Percentiles rank a stretch among this genome's conserved stretches.
phyloP scores from a whole-genome alignment of 257 asterid genomes.

The Solanum stenotomum region DNA sequence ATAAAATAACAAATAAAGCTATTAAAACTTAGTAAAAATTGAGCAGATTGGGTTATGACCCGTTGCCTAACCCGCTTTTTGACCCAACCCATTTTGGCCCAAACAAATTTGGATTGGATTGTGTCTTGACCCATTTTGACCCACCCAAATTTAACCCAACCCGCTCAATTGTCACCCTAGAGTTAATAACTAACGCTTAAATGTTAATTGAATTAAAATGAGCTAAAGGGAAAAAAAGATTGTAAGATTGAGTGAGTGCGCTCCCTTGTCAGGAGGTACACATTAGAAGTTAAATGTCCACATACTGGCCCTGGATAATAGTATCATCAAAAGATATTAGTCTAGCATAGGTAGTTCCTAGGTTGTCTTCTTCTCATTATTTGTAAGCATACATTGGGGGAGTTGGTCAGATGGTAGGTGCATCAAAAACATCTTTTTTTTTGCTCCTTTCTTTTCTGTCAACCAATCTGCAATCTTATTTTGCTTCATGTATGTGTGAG shows the following conservation, averaged over 20 bases:
- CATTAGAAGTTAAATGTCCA: no score
- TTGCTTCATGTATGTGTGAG: no score
- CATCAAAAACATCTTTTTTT: no score
- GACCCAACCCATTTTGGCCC: not conserved
- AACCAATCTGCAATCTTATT: not conserved
- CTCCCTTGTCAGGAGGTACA: no score
- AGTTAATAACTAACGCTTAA: not conserved
- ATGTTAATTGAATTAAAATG: not conserved
- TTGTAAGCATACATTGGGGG: not conserved
- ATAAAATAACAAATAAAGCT: not conserved
- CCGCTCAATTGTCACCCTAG: not conserved
- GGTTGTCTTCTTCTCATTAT: not conserved
- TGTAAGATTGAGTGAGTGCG: not conserved
- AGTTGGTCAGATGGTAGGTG: not conserved
- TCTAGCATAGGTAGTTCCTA: not conserved
- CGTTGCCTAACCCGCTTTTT: not conserved
- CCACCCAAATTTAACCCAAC: no score
- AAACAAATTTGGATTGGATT: not conserved
- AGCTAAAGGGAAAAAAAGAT: not conserved
- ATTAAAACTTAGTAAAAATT: not conserved
- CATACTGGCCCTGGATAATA: not conserved
- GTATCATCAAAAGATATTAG: not conserved
- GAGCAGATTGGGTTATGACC: fast-evolving
- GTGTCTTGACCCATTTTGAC: no score
- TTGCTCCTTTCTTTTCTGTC: fast-evolving